phyloP scores from a whole-genome alignment of 805 yeast species.

The Ogataea pini region DNA sequence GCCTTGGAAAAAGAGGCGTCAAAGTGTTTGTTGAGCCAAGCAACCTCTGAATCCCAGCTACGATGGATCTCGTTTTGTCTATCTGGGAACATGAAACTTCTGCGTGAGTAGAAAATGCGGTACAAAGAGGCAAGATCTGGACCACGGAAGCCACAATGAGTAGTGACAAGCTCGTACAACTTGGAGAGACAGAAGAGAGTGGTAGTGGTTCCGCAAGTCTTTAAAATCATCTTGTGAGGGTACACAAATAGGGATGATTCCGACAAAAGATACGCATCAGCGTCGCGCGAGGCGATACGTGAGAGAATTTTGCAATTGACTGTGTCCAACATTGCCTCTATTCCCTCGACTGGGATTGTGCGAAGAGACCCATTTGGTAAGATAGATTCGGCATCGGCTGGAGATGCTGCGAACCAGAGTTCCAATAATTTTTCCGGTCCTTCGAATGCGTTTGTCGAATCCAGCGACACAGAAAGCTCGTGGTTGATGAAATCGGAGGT shows the following conservation, averaged over 20 bases:
- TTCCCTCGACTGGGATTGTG: conserved; percentile 59
- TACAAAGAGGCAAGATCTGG: conserved; percentile 41
- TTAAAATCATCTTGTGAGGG: conserved; percentile 79
- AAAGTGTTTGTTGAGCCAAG: conserved; percentile 66
- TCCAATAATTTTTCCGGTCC: conserved; percentile 96
- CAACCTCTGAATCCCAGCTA: conserved; percentile 82
- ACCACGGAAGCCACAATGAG: conserved; percentile 41
- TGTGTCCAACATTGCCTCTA: conserved; percentile 73
- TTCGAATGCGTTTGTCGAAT: conserved; percentile 91
- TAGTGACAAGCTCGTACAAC: conserved; percentile 53
- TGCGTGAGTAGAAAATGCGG: conserved; percentile 84
- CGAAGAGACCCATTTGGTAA: conserved; percentile 47
- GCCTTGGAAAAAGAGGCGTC: conserved; percentile 56
- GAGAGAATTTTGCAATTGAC: conserved; percentile 91
- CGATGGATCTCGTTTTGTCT: conserved; percentile 79
- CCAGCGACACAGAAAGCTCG: conserved; percentile 73
- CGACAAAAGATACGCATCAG: conserved; percentile 84
- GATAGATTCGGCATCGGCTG: conserved; percentile 34
- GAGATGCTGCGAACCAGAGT: conserved; percentile 69
- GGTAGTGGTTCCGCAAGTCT: conserved; percentile 97
- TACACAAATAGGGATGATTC: conserved; percentile 91
- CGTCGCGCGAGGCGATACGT: conserved; percentile 58
- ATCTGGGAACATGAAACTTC: conserved; percentile 90
- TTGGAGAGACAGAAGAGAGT: conserved; percentile 74
- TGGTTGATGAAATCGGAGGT: conserved; percentile 58